Conservation (phyloP, 2,329 filamentous ascomycete genomes). For the Calonectria pseudoturangicola region DNA sequence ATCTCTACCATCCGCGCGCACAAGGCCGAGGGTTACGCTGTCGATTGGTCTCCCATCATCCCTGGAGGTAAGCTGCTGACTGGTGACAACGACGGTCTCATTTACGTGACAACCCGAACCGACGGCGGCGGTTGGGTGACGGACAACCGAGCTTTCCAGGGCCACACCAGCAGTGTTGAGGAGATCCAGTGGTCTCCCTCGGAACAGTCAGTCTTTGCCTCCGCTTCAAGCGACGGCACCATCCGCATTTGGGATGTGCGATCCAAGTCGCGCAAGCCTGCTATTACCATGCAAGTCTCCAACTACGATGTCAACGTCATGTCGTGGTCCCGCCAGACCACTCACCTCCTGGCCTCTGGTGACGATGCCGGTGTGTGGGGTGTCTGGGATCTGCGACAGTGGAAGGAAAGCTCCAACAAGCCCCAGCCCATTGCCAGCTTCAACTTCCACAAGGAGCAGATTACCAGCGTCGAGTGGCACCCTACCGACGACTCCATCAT, state of each 20-base stretch:
- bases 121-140: slow-evolving; percentile 93
- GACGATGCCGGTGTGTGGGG: slow-evolving; percentile 96
- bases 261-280: slow-evolving; percentile 91
- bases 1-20: slow-evolving; percentile 91
- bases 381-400: slow-evolving; percentile 96
- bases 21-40: slow-evolving; percentile 93
- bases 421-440: slow-evolving; percentile 93
- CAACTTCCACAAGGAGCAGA: slow-evolving; percentile 95
- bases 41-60: slow-evolving; percentile 93
- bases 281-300: slow-evolving; percentile 89
- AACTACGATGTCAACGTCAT: slow-evolving; percentile 95
- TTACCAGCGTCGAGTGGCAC: slow-evolving; percentile 98
- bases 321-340: slow-evolving; percentile 93
- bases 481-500: slow-evolving; percentile 97
- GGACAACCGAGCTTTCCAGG: slow-evolving; percentile 87
- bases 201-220: slow-evolving; percentile 95
- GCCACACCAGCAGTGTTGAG: slow-evolving; percentile 90
- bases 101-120: slow-evolving; percentile 90
- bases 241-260: slow-evolving; percentile 97
- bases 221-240: slow-evolving; percentile 93
- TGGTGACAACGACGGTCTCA: slow-evolving; percentile 91
- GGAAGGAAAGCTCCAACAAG: slow-evolving; percentile 80
- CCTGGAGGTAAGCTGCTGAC: slow-evolving; percentile 91
- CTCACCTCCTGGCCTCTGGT: slow-evolving; percentile 92
- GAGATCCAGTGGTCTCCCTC: slow-evolving; percentile 98